These are phyloP conservation scores for Talaromyces stipitatus DNA, from an alignment of 495 filamentous ascomycete genomes.

Conservation along the genomic window DNA sequence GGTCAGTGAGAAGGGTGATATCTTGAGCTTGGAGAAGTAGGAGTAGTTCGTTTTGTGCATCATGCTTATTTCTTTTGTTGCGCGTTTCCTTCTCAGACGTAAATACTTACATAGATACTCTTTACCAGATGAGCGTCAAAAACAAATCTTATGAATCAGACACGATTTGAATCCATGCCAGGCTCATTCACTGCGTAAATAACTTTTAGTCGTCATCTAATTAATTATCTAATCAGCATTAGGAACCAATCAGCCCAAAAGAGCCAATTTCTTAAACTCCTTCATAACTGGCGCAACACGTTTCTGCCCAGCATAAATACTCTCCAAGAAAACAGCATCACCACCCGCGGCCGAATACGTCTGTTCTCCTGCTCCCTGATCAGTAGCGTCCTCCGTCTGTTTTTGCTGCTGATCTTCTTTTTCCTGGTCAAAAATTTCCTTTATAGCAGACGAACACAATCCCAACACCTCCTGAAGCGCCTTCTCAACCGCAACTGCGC, in stretches of 20 bases:
- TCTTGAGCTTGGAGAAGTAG: constrained; percentile 21
- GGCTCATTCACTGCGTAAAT: not conserved
- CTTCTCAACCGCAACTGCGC: constrained; percentile 68
- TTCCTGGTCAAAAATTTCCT: constrained; percentile 56
- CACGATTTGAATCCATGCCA: not conserved
- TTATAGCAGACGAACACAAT: constrained; percentile 53
- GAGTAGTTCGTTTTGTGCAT: not conserved
- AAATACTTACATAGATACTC: not conserved
- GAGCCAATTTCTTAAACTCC: constrained; percentile 43
- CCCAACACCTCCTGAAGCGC: constrained; percentile 63
- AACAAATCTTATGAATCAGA: not conserved
- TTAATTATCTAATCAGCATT: not conserved
- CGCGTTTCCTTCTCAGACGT: not conserved
- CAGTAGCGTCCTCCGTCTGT: constrained; percentile 10
- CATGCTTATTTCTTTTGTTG: constrained; percentile 7
- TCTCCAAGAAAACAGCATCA: constrained; percentile 33
- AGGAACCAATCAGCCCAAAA: constrained; percentile 37
- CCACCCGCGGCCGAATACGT: constrained; percentile 23
- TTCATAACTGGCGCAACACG: constrained; percentile 37
- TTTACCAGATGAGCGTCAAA: not conserved
- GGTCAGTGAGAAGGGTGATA: constrained; percentile 61
- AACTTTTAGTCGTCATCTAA: not conserved
- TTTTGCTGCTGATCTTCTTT: constrained; percentile 10
- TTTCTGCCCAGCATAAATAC: constrained; percentile 19
- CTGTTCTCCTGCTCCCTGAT: constrained; percentile 14